Conservation (phyloP, 352 stramenopile species). For the Phytophthora ramorum region DNA sequence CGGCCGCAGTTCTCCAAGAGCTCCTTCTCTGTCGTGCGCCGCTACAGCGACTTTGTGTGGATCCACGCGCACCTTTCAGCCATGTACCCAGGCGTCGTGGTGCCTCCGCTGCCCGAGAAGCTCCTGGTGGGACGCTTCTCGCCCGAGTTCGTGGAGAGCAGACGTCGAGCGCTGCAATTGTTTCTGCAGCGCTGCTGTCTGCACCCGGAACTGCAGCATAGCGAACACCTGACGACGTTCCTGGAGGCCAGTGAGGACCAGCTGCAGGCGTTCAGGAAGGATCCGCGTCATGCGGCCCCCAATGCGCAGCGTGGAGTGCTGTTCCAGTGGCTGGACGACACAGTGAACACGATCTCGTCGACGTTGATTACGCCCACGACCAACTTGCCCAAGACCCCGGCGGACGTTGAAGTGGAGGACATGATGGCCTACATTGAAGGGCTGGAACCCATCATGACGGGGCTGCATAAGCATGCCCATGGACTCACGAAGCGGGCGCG, state of each 20-base stretch:
- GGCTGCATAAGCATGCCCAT: conserved; percentile 94
- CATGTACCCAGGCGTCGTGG: conserved; percentile 91
- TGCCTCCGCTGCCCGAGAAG: conserved; percentile 97
- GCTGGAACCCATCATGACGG: conserved; percentile 95
- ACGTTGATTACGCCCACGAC: conserved; percentile 59
- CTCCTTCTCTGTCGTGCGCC: conserved; percentile 92
- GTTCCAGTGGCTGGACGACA: conserved; percentile 92
- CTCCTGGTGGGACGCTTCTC: conserved; percentile 94
- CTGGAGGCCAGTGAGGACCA: conserved; percentile 82
- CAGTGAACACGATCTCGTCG: conserved; percentile 83
- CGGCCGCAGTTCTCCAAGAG: conserved; percentile 85
- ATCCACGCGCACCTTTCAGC: conserved; percentile 90
- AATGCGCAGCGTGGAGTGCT: conserved; percentile 60
- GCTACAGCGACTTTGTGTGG: conserved; percentile 97
- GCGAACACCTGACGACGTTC: conserved; percentile 85
- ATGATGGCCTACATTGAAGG: conserved; percentile 97
- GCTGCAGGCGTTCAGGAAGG: conserved; percentile 65
- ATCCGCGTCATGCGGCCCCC: conserved; percentile 62
- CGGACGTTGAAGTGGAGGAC: conserved; percentile 95
- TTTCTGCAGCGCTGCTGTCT: conserved; percentile 83
- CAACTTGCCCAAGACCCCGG: conserved; percentile 85
- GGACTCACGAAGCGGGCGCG: conserved; percentile 94
- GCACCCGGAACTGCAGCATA: conserved; percentile 87
- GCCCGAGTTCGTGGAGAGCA: conserved; percentile 91
- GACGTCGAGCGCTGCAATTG: conserved; percentile 78